Evolutionary conservation across 495 filamentous ascomycete species (phyloP).

Genomic region (Lasiosphaeris hirsuta): DNA sequence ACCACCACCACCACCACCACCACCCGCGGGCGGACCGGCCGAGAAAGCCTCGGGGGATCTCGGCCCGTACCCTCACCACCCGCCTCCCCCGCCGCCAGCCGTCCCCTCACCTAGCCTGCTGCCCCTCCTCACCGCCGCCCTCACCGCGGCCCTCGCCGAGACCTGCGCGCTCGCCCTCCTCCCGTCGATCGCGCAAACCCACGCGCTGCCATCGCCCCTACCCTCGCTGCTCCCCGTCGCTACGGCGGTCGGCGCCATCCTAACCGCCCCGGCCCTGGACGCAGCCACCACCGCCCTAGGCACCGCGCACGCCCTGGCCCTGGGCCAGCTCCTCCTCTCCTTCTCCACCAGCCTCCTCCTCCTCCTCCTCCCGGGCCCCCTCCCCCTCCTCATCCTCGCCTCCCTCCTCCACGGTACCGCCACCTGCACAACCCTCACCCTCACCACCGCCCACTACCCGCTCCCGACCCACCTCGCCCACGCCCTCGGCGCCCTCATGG

Average conservation of each 20-base stretch:
- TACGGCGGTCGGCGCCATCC: slow-evolving; percentile 73
- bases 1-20: no score
- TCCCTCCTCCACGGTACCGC: slow-evolving; percentile 70
- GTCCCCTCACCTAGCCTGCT: no score
- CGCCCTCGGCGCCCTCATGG: slow-evolving; percentile 67
- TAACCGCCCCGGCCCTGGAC: slow-evolving; percentile 64
- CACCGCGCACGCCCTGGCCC: slow-evolving; percentile 56
- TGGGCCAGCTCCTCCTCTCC: slow-evolving; percentile 50
- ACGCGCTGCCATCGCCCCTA: slow-evolving; percentile 54
- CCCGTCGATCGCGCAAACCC: no score
- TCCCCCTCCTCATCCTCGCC: slow-evolving; percentile 58
- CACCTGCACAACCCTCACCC: slow-evolving; percentile 61
- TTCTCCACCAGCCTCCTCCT: slow-evolving; percentile 63
- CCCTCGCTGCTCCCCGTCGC: slow-evolving; percentile 78
- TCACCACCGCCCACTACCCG: slow-evolving; percentile 68
- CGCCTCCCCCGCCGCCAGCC: no score
- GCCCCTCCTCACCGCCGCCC: no score
- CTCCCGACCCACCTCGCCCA: slow-evolving; percentile 68
- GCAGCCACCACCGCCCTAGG: slow-evolving; percentile 57
- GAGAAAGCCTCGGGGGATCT: no score
- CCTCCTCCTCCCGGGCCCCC: slow-evolving; percentile 67
- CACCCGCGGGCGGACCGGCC: no score
- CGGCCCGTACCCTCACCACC: no score
- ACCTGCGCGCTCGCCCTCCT: no score
- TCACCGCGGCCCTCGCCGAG: no score